phyloP scores from a whole-genome alignment of 78 protist species.

The Protostelium mycophagum region DNA sequence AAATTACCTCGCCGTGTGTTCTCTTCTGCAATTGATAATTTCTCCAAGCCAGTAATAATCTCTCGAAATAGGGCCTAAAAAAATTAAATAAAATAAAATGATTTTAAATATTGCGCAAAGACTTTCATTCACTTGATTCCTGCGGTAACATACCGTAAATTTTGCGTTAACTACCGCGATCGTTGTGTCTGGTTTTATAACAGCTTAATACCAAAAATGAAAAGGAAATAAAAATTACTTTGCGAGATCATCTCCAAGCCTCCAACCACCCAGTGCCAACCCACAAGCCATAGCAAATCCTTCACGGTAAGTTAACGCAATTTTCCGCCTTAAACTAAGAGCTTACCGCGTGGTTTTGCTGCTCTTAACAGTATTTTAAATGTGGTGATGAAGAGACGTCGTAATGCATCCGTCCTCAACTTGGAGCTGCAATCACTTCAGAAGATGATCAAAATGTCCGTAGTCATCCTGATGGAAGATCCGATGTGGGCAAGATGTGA shows the following conservation, averaged over 20 bases:
- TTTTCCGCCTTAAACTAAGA: background rate
- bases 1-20: too few relatives aligned
- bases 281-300: background rate
- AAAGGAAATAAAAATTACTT: background rate
- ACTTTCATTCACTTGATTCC: too few relatives aligned
- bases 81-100: background rate
- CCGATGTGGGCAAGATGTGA: background rate
- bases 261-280: background rate
- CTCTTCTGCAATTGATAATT: too few relatives aligned
- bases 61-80: background rate
- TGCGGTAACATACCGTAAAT: too few relatives aligned
- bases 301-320: background rate
- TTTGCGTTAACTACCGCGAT: too few relatives aligned
- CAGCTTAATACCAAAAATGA: too few relatives aligned
- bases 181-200: too few relatives aligned
- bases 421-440: too few relatives aligned
- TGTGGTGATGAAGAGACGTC: too few relatives aligned
- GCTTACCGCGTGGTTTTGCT: background rate
- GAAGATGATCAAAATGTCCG: too few relatives aligned
- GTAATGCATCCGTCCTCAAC: too few relatives aligned
- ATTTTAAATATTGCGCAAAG: too few relatives aligned
- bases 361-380: background rate
- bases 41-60: background rate
- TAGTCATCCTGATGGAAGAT: background rate
- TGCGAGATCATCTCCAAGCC: background rate